Base-by-base conservation (phyloP, 129 eudicot genomes). In the Heracleum sosnowskyi region DNA sequence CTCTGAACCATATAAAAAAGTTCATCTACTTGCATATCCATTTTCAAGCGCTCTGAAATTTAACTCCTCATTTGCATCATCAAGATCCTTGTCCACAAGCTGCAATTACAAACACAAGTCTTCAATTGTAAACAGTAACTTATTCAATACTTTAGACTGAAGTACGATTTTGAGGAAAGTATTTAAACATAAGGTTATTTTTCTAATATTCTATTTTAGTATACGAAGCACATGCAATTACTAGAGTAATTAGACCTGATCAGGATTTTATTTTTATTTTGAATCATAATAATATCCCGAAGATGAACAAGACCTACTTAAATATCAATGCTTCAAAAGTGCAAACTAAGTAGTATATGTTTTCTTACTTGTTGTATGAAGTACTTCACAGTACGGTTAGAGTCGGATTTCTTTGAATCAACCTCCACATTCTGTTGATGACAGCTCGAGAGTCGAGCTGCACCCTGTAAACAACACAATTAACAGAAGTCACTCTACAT, bases 31-130 rank as follows among this genome's bases (percentile, higher is more conserved):
- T 87, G 92, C 99, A 79, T 86, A 96, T 82, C 94, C 96, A 60
- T 83, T 82, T 79, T 87, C 86, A 60, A 96, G 88, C 11, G 97
- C 99, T 90, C 90, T 87, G 79, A 89, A 86, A 85, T 96, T 97
- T 31, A 92, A 89, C 84, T 87, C 91, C 76, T 96, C 97, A 29
- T 88, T 96, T 12, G 85, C 80, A 73, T 86, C 97, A 83, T 87
- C 89, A 34, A 63, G 87, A 26, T 86, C 89, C 81, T 90, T 85
- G 75, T 90, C 91, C 68, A 87, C 83, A 87, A 95, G 89, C 99
- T 95, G 91, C 82, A 86, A 40, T 62, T 39, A 68, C 62, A 82
- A 85, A 36, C 70, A 60, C 42, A 69, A 85, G 66, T 68, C 20
- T 64, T 64, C 39, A 13, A 31, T 29, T 29, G 51, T 49, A 17